Evolutionary conservation across 306 rosid species (phyloP).

Genomic region (Albizia julibrissin): DNA sequence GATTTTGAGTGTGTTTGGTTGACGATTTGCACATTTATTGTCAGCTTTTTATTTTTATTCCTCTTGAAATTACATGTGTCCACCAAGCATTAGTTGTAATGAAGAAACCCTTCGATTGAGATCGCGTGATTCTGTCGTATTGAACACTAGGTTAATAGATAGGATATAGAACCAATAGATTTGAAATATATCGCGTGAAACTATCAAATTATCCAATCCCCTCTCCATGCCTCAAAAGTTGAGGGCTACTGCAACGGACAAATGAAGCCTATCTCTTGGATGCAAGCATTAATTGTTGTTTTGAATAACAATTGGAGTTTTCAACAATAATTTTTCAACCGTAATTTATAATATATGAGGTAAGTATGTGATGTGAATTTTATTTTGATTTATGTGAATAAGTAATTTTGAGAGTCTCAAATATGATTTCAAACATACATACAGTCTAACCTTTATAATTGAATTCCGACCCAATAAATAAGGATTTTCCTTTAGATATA

Average conservation of each 20-base stretch:
- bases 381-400: too few species aligned
- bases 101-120: not conserved
- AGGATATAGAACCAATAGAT: not conserved
- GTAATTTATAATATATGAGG: too few species aligned
- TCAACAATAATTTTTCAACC: too few species aligned
- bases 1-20: constrained; percentile 25
- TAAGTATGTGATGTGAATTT: too few species aligned
- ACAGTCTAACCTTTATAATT: too few species aligned
- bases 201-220: not conserved
- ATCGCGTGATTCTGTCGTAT: not conserved
- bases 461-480: too few species aligned
- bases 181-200: not conserved
- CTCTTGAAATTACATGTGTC: not conserved
- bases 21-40: not conserved
- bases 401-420: too few species aligned
- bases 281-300: too few species aligned
- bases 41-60: not conserved
- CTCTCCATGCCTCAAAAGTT: not conserved
- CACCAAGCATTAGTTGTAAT: not conserved
- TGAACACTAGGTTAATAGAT: not conserved
- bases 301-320: too few species aligned
- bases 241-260: not conserved
- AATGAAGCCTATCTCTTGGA: too few species aligned
- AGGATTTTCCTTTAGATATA: too few species aligned
- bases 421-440: too few species aligned